Percentiles rank a stretch among this genome's conserved stretches.
These are phyloP conservation scores for Friedmanniomyces simplex DNA, from an alignment of 495 filamentous ascomycete genomes.

Conservation along the genomic window DNA sequence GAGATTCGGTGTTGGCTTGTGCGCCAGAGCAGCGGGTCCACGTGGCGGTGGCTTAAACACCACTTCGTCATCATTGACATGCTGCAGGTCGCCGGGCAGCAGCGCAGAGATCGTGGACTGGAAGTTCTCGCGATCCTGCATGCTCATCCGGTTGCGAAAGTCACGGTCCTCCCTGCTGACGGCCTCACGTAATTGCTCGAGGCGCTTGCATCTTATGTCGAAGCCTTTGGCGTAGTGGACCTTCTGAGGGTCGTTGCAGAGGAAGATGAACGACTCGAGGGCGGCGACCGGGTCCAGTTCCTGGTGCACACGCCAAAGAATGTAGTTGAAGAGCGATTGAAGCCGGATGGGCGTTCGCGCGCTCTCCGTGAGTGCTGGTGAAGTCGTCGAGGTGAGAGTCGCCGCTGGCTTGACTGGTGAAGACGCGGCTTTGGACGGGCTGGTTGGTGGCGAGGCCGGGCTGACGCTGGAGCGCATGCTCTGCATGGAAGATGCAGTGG, in stretches of 20 bases:
- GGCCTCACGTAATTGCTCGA: conserved; percentile 48
- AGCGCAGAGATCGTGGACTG: neutral
- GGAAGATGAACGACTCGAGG: conserved; percentile 39
- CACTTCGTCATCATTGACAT: conserved; percentile 49
- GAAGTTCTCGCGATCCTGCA: conserved; percentile 31
- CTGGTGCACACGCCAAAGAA: conserved; percentile 51
- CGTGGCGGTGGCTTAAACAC: conserved; percentile 39
- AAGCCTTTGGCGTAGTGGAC: conserved; percentile 50
- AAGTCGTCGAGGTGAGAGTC: neutral
- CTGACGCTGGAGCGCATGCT: conserved; percentile 30
- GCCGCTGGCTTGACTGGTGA: conserved; percentile 20
- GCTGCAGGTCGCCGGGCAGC: neutral
- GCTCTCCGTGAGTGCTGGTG: conserved; percentile 1
- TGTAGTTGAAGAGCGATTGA: conserved; percentile 50
- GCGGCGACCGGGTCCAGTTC: conserved; percentile 31
- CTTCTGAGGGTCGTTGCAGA: conserved; percentile 49
- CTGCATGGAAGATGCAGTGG: conserved; percentile 39
- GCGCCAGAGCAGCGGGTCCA: conserved; percentile 34
- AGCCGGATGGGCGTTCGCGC: conserved; percentile 33
- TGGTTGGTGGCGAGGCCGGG: conserved; percentile 30
- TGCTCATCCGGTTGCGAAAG: conserved; percentile 44
- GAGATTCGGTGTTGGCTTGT: conserved; percentile 23
- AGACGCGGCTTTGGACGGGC: conserved; percentile 36
- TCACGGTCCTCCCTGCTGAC: conserved; percentile 51
- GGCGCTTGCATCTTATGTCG: conserved; percentile 48